Evolutionary conservation across 768 basidiomycete species (phyloP).

Genomic region (Hygrophorus pudorinus): DNA sequence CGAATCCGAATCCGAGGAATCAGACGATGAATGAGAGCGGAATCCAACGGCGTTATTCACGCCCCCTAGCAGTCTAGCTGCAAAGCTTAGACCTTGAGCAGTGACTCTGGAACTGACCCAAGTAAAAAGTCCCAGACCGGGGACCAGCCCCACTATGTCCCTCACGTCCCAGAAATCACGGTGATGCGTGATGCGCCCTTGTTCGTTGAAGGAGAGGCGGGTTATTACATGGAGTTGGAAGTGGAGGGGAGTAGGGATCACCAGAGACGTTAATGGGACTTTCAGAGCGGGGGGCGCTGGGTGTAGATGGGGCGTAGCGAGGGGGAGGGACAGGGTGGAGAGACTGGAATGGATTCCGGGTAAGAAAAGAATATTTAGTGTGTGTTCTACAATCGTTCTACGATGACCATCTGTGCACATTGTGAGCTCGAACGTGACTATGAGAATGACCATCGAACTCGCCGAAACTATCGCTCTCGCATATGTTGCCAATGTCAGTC

Average conservation of each 20-base stretch:
- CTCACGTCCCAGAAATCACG: constrained; percentile 76
- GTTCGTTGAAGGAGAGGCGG: constrained; percentile 70
- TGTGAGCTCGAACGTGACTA: neutral
- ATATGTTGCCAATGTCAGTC: constrained; percentile 67
- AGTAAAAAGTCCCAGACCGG: constrained; percentile 55
- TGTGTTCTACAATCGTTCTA: constrained; percentile 70
- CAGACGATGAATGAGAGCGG: neutral
- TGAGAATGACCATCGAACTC: constrained; percentile 9
- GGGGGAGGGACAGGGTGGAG: constrained; percentile 11
- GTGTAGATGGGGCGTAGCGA: constrained; percentile 17
- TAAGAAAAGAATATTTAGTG: constrained; percentile 64
- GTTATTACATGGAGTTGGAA: constrained; percentile 64
- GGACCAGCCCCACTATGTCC: constrained; percentile 65
- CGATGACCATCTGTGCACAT: constrained; percentile 52
- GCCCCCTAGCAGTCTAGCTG: constrained; percentile 23
- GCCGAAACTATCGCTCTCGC: constrained; percentile 77
- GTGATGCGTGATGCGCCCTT: constrained; percentile 71
- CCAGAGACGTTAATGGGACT: constrained; percentile 47
- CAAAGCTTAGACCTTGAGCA: constrained; percentile 44
- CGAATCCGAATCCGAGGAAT: too few relatives aligned
- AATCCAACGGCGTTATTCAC: constrained; percentile 7
- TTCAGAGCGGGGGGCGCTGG: constrained; percentile 39
- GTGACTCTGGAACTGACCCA: constrained; percentile 60
- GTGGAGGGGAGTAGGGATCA: constrained; percentile 63
- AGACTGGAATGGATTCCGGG: constrained; percentile 52